These are phyloP conservation scores for Neurospora sp. DNA, from an alignment of 495 filamentous ascomycete genomes.

Conservation along the genomic window DNA sequence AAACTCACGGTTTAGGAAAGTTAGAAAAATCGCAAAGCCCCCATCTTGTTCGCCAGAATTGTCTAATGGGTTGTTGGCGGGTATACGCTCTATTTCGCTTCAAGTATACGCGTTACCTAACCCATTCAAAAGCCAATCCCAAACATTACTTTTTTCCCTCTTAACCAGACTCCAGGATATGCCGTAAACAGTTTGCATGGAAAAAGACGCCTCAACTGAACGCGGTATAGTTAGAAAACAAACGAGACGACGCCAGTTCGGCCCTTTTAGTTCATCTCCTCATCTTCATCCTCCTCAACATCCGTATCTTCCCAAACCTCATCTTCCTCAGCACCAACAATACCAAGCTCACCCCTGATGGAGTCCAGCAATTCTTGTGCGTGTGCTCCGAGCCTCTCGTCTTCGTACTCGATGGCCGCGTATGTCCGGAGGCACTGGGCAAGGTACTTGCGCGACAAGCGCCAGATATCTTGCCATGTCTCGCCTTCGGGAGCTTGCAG, in stretches of 20 bases:
- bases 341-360: conserved; percentile 48
- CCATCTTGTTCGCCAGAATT: background rate
- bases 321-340: conserved; percentile 32
- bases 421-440: conserved; percentile 51
- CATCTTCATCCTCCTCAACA: conserved; percentile 37
- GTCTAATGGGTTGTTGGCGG: background rate
- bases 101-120: background rate
- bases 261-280: conserved; percentile 16
- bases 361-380: conserved; percentile 47
- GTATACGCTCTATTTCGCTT: background rate
- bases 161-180: conserved; percentile 12
- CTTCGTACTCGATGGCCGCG: conserved; percentile 56
- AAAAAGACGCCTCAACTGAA: conserved; percentile 3
- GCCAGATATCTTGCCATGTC: conserved; percentile 39
- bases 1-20: conserved; percentile 52
- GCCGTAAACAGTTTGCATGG: conserved; percentile 3
- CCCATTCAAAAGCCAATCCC: background rate
- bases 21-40: conserved; percentile 3
- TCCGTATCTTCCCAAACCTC: conserved; percentile 41
- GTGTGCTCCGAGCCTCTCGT: conserved; percentile 58
- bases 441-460: conserved; percentile 52
- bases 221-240: background rate
- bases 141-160: conserved; percentile 8
- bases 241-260: background rate
- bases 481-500: conserved; percentile 23